Evolutionary conservation across 192 early-diverging fungal species (phyloP), one percentile per base, ranked within the genome.

Genomic region (Chytriomyces sp.): DNA sequence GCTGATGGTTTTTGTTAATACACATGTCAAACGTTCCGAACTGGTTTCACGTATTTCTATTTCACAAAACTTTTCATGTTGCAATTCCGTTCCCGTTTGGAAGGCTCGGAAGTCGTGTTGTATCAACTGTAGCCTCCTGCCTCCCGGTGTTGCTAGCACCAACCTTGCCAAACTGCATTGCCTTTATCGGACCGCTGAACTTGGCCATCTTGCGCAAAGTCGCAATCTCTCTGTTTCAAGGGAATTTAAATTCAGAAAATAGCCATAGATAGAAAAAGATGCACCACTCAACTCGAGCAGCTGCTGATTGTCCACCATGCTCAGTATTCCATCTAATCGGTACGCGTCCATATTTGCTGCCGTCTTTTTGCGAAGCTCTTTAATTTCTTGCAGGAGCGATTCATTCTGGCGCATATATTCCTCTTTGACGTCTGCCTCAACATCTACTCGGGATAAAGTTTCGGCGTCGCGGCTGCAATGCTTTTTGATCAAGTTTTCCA

Each of bases 231-330:
- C 53, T 57, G 20, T 57, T 57, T 20, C 13, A 57, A 57, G 35
- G 35, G 20, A 57, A 57, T 57, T 3, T n/a, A 5, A 20, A 57
- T 13, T 57, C 53, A 57, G 53, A 20, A 18, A 57, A 57, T 13
- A 57, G 13, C 13, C 20, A 13, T 20, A 3, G 16, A n/a, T 57
- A 3, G 20, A 57, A 57, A 57, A 20, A 57, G 53, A 57, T n/a
- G 20, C 53, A 57, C 13, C 3, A 57, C 45, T 69, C 49, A 66
- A 86, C 83, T 76, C 77, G 35, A 87, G 82, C 47, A 88, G 71
- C 6, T 24, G n/a, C 74, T 85, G 81, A 76, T 88, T 88, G 44
- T 77, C 77, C 64, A 77, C 61, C 70, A 88, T 83, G 16, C 35
- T 77, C 7, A 77, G 64, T n/a, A 82, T 79, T 3, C 72, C 81